These are phyloP conservation scores for Buxus sempervirens DNA, from an alignment of 164 flowering plant species.

Conservation along the genomic window DNA sequence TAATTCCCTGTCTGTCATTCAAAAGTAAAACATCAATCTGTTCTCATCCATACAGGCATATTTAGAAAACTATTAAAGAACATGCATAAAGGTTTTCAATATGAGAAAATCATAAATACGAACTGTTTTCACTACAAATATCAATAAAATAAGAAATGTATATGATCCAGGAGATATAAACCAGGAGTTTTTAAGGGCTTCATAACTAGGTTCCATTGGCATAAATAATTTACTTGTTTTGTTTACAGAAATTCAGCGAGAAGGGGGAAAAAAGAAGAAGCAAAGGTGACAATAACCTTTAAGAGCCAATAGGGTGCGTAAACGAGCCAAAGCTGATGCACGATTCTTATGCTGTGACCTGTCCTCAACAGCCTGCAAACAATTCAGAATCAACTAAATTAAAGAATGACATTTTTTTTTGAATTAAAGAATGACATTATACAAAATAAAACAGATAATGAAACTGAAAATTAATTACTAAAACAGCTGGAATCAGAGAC, in stretches of 20 bases:
- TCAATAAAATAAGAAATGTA: neutral
- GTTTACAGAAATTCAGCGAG: neutral
- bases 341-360: slow-evolving; percentile 93
- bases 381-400: neutral
- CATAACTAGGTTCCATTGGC: neutral
- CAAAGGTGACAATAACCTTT: slow-evolving; percentile 44
- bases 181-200: neutral
- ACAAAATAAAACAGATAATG: neutral
- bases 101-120: neutral
- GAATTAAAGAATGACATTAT: neutral
- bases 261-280: too few species aligned
- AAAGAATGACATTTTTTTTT: too few species aligned
- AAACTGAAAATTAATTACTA: neutral
- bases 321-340: slow-evolving; percentile 67
- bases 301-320: slow-evolving; percentile 72
- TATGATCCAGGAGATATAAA: neutral
- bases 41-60: too few species aligned
- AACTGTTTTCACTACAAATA: neutral
- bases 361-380: slow-evolving; percentile 75
- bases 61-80: too few species aligned
- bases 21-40: neutral
- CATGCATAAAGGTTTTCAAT: neutral
- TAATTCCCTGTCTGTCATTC: too few species aligned
- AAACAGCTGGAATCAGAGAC: neutral
- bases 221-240: too few species aligned